A percentile compares a stretch with the other conserved stretches of the same genome.
Evolutionary conservation across 805 yeast genomes (phyloP).

Genomic region (Wickerhamomyces chaumierensis): DNA sequence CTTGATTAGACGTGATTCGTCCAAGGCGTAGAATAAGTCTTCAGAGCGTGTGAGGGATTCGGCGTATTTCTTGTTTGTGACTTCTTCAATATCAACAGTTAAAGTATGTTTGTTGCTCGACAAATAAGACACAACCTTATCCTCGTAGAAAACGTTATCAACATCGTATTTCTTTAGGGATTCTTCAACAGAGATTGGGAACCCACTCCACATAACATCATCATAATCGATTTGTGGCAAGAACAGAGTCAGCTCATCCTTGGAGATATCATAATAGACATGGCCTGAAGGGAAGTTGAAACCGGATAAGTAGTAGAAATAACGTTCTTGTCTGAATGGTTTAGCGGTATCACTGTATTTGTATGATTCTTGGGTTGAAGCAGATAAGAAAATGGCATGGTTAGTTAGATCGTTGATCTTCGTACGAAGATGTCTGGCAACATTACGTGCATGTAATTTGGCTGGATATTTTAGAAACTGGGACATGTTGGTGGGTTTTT

Average conservation of each 20-base stretch:
- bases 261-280: slow-evolving; percentile 41
- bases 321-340: slow-evolving; percentile 80
- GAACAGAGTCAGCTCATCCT: slow-evolving; percentile 55
- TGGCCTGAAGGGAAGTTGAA: slow-evolving; percentile 70
- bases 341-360: slow-evolving; percentile 73
- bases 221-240: slow-evolving; percentile 79
- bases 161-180: slow-evolving; percentile 64
- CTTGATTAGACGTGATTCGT: slow-evolving; percentile 78
- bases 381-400: slow-evolving; percentile 46
- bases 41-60: slow-evolving; percentile 27
- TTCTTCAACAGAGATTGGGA: slow-evolving; percentile 59
- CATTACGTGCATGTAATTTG: slow-evolving; percentile 56
- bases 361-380: slow-evolving; percentile 44
- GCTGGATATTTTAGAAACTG: slow-evolving; percentile 65
- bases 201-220: slow-evolving; percentile 94
- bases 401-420: slow-evolving; percentile 15
- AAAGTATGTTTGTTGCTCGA: slow-evolving; percentile 21
- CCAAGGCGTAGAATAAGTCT: slow-evolving; percentile 61
- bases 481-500: too few species aligned
- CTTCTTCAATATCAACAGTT: slow-evolving; percentile 46
- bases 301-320: slow-evolving; percentile 82
- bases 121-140: slow-evolving; percentile 30
- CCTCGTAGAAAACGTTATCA: slow-evolving; percentile 62
- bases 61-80: slow-evolving; percentile 24
- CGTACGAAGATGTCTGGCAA: slow-evolving; percentile 26